Evolutionary conservation across 2,329 filamentous ascomycete genomes (phyloP).

Genomic region (Colletotrichum plurivorum): DNA sequence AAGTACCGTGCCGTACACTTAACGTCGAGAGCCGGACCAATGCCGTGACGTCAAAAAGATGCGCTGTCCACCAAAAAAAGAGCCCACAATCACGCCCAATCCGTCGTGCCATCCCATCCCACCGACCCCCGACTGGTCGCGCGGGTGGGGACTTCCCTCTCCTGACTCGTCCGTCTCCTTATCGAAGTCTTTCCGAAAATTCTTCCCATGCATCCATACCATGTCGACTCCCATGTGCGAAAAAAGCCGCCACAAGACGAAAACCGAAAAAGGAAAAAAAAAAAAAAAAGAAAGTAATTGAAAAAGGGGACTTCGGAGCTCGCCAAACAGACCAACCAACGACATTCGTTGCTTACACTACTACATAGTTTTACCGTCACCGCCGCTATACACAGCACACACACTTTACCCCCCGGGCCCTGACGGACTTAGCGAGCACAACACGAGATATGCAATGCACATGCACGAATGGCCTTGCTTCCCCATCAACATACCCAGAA

Average conservation of each 20-base stretch:
- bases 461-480: conserved; percentile 25
- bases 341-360: not conserved
- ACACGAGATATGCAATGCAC: conserved; percentile 35
- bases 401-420: no score
- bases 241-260: not conserved
- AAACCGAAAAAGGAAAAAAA: not conserved
- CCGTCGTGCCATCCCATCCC: conserved; percentile 14
- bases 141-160: conserved; percentile 29
- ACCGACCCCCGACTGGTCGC: not conserved
- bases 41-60: conserved; percentile 37
- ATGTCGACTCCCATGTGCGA: conserved; percentile 15
- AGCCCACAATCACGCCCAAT: conserved; percentile 28
- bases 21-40: conserved; percentile 17
- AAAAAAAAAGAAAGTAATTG: not conserved
- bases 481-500: conserved; percentile 7
- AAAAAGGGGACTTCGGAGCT: conserved; percentile 19
- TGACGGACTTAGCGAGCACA: conserved; percentile 14
- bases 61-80: conserved; percentile 18
- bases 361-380: not conserved
- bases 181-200: conserved; percentile 37
- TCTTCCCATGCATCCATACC: conserved; percentile 24
- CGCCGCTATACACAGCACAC: no score
- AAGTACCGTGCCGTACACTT: not conserved
- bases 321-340: conserved; percentile 24
- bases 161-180: conserved; percentile 39